A percentile compares a stretch with the other conserved stretches of the same genome.
phyloP scores from a whole-genome alignment of 2,329 filamentous ascomycete genomes.

The Ophiostoma novo-ulmi region DNA sequence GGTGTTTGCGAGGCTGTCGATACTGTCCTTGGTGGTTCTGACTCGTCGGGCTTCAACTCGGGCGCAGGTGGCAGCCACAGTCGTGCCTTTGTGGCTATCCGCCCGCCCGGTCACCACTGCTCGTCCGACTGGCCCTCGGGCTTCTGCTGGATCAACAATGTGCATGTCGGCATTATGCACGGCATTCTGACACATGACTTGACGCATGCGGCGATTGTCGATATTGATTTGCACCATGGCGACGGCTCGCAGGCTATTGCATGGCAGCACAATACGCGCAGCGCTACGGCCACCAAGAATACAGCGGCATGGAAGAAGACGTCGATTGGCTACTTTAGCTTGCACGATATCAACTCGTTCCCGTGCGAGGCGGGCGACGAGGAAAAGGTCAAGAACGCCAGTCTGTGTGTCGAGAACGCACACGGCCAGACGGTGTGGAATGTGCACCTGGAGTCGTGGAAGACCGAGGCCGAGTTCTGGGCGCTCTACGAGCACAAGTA shows the following conservation, averaged over 20 bases:
- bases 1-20: constrained; percentile 93
- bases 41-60: constrained; percentile 31
- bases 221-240: constrained; percentile 87
- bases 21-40: constrained; percentile 58
- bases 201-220: constrained; percentile 89
- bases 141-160: constrained; percentile 98
- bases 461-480: constrained; percentile 81
- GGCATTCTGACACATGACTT: constrained; percentile 76
- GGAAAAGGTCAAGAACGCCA: constrained; percentile 89
- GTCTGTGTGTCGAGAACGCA: constrained; percentile 87
- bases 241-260: constrained; percentile 94
- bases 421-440: constrained; percentile 97
- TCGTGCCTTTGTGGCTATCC: constrained; percentile 84
- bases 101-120: constrained; percentile 93
- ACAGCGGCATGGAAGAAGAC: constrained; percentile 70
- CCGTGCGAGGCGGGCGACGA: constrained; percentile 92
- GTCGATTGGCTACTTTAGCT: constrained; percentile 88
- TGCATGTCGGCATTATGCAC: constrained; percentile 93
- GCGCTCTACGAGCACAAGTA: constrained; percentile 77
- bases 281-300: neutral
- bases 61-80: constrained; percentile 34
- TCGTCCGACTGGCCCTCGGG: constrained; percentile 84
- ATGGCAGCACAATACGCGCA: constrained; percentile 70
- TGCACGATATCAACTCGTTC: constrained; percentile 98
- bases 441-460: constrained; percentile 86